These are phyloP conservation scores for Herpetospermum pedunculosum DNA, from an alignment of 306 rosid species.

Conservation along the genomic window DNA sequence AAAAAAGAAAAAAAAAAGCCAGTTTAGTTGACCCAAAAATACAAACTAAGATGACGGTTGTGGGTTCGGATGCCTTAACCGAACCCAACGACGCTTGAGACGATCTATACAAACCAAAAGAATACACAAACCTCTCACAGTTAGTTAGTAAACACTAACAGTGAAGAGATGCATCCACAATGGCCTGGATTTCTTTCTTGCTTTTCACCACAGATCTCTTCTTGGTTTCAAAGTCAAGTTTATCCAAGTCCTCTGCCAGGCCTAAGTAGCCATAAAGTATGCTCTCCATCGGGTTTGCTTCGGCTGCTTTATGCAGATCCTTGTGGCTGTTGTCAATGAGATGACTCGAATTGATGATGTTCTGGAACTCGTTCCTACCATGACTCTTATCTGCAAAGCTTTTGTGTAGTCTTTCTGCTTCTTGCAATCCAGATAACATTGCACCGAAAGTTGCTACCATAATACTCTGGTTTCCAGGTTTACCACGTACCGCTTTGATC, in stretches of 20 bases:
- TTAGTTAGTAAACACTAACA: background rate
- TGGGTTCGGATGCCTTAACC: background rate
- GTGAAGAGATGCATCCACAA: constrained; percentile 4
- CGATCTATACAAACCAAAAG: background rate
- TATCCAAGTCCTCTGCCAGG: constrained; percentile 21
- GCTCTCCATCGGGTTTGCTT: constrained; percentile 5
- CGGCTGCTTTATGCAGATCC: background rate
- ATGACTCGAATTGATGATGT: constrained; percentile 3
- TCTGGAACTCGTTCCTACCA: constrained; percentile 16
- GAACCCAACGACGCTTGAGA: background rate
- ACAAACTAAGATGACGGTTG: background rate
- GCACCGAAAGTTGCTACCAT: constrained; percentile 20
- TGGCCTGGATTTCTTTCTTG: constrained; percentile 27
- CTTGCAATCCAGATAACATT: constrained; percentile 24
- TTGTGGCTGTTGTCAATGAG: constrained; percentile 7
- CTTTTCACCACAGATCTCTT: constrained; percentile 22
- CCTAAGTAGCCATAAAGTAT: constrained; percentile 29
- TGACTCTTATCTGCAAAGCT: constrained; percentile 16
- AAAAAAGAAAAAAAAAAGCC: background rate
- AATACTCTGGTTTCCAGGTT: constrained; percentile 20
- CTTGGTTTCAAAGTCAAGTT: constrained; percentile 23
- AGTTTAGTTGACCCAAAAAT: background rate
- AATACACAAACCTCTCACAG: background rate
- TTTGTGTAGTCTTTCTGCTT: constrained; percentile 26
- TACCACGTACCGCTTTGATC: constrained; percentile 21